These are phyloP conservation scores for Barnettozyma wickerhamii DNA, from an alignment of 805 yeast genomes.

Conservation along the genomic window DNA sequence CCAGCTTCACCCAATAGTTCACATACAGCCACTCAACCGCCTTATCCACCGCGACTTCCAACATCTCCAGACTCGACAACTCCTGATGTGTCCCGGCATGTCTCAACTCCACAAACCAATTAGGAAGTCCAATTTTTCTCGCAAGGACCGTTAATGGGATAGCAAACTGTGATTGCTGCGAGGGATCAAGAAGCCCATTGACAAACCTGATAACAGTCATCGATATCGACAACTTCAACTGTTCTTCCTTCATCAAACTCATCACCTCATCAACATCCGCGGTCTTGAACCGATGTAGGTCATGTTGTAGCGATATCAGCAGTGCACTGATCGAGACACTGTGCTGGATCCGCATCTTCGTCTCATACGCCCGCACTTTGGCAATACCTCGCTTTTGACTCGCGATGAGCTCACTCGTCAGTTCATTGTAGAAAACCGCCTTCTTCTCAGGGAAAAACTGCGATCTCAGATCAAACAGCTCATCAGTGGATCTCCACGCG, in stretches of 20 bases:
- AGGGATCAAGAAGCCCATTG: constrained; percentile 85
- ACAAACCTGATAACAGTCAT: constrained; percentile 83
- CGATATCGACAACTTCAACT: constrained; percentile 23
- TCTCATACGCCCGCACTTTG: constrained; percentile 13
- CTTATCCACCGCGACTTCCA: constrained; percentile 52
- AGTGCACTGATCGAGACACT: constrained; percentile 16
- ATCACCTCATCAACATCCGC: neutral
- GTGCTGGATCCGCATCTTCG: constrained; percentile 17
- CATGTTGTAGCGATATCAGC: constrained; percentile 10
- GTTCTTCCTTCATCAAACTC: constrained; percentile 1
- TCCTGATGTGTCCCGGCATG: constrained; percentile 90
- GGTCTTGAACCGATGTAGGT: neutral
- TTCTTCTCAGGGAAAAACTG: constrained; percentile 10
- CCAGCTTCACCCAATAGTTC: constrained; percentile 60
- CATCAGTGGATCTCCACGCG: constrained; percentile 7
- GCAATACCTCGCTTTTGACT: constrained; percentile 10
- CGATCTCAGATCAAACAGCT: constrained; percentile 13
- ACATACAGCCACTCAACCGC: constrained; percentile 75
- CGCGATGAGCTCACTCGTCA: neutral
- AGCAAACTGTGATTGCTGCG: constrained; percentile 74
- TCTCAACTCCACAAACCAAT: constrained; percentile 42
- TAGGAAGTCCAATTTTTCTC: constrained; percentile 44
- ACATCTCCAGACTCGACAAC: constrained; percentile 64
- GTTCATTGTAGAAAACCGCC: neutral
- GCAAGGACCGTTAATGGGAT: constrained; percentile 59